Evolutionary conservation across 768 basidiomycete species (phyloP).

Genomic region (Lanmaoa pseudosensibilis): DNA sequence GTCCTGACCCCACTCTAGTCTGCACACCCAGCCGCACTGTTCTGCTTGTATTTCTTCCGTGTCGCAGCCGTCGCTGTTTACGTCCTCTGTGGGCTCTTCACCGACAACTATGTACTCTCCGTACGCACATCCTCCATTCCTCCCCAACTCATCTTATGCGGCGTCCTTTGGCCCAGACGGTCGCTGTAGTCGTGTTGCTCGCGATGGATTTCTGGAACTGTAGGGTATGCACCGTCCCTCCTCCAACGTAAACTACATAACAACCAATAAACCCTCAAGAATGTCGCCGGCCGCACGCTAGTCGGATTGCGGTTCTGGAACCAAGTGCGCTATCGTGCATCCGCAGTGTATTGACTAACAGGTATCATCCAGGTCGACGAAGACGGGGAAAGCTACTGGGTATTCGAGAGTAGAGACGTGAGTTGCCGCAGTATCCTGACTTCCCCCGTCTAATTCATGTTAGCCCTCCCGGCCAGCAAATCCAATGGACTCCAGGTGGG

Average conservation of each 20-base stretch:
- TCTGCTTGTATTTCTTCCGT: constrained; percentile 88
- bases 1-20: constrained; percentile 48
- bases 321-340: constrained; percentile 49
- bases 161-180: constrained; percentile 52
- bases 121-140: constrained; percentile 45
- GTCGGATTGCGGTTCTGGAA: constrained; percentile 99
- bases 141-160: not conserved
- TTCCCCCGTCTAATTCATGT: constrained; percentile 9
- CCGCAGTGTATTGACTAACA: not conserved
- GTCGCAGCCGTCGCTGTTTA: constrained; percentile 88
- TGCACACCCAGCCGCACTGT: constrained; percentile 78
- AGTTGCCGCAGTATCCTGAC: constrained; percentile 30
- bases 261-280: constrained; percentile 45
- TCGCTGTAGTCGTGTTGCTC: constrained; percentile 87
- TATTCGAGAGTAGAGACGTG: constrained; percentile 96
- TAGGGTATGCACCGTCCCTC: constrained; percentile 49
- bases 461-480: constrained; percentile 89
- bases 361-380: constrained; percentile 72
- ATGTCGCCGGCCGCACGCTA: constrained; percentile 89
- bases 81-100: constrained; percentile 89
- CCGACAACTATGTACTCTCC: constrained; percentile 88
- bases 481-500: constrained; percentile 82
- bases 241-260: not conserved
- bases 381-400: constrained; percentile 95
- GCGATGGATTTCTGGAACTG: constrained; percentile 99